Evolutionary conservation across 2,329 filamentous ascomycete genomes (phyloP).

Genomic region (Exophiala calicioides): DNA sequence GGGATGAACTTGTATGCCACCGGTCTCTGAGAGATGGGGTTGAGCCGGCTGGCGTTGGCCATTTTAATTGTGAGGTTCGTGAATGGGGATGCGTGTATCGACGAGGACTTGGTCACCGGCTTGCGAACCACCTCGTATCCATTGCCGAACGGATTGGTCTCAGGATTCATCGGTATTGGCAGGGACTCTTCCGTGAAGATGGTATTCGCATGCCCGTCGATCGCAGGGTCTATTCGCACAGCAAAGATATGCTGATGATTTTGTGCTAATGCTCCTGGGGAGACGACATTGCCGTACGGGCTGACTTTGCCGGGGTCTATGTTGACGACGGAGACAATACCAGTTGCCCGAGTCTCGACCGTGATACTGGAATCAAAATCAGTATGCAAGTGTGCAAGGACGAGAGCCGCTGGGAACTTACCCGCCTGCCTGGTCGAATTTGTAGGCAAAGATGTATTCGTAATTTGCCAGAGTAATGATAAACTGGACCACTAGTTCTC

Average conservation of each 20-base stretch:
- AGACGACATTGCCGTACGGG: conserved; percentile 63
- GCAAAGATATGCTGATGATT: conserved; percentile 72
- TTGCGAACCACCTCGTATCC: conserved; percentile 59
- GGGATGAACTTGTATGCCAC: conserved; percentile 52
- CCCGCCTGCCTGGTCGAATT: conserved; percentile 64
- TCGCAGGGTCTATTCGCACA: conserved; percentile 65
- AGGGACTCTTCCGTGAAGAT: conserved; percentile 57
- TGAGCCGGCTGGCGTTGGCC: conserved; percentile 46
- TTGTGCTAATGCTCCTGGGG: conserved; percentile 64
- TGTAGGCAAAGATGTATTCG: conserved; percentile 67
- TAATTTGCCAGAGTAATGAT: conserved; percentile 71
- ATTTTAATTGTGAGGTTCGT: conserved; percentile 51
- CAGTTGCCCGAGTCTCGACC: conserved; percentile 65
- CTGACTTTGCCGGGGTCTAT: conserved; percentile 58
- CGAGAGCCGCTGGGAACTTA: conserved; percentile 4
- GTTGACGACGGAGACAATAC: conserved; percentile 63
- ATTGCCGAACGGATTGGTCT: conserved; percentile 63
- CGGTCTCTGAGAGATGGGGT: conserved; percentile 45
- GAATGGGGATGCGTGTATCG: conserved; percentile 56
- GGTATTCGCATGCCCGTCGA: conserved; percentile 58
- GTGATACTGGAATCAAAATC: conserved; percentile 44
- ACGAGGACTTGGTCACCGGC: conserved; percentile 48
- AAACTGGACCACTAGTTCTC: conserved; percentile 66
- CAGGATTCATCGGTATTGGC: conserved; percentile 50
- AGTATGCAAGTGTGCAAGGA: conserved; percentile 4